Conservation (phyloP, 257 asterid genomes). For the Eustoma russellianum region DNA sequence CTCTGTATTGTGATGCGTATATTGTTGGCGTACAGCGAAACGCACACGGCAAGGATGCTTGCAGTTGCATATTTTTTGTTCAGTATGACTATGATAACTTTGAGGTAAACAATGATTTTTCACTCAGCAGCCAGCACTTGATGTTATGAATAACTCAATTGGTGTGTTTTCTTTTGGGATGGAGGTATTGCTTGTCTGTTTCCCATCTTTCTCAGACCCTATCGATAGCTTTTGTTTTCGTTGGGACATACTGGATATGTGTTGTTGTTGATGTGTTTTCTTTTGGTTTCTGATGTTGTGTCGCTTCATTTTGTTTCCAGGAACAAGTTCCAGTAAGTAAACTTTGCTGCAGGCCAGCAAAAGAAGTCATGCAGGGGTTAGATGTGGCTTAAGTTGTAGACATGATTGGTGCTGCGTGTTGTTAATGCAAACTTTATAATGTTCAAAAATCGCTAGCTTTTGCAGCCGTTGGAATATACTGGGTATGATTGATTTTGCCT, state of each 20-base stretch:
- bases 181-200: background rate
- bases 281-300: slow-evolving; percentile 1
- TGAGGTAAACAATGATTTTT: slow-evolving; percentile 32
- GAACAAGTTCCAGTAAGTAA: slow-evolving; percentile 35
- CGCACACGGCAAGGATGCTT: slow-evolving; percentile 30
- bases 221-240: too few relatives aligned
- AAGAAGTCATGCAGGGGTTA: too few relatives aligned
- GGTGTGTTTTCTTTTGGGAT: background rate
- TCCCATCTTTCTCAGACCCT: too few relatives aligned
- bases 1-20: slow-evolving; percentile 59
- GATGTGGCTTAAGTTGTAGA: too few relatives aligned
- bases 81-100: slow-evolving; percentile 41
- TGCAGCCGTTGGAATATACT: too few relatives aligned
- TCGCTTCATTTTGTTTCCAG: slow-evolving; percentile 21
- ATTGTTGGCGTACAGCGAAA: slow-evolving; percentile 41
- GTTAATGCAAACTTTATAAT: too few relatives aligned
- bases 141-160: background rate
- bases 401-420: too few relatives aligned
- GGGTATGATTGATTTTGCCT: too few relatives aligned
- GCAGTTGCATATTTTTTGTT: slow-evolving; percentile 62
- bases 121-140: background rate
- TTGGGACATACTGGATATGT: too few relatives aligned
- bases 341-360: slow-evolving; percentile 57
- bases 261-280: background rate
- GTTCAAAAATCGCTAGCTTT: too few relatives aligned